Percentiles rank a stretch among this genome's conserved stretches.
phyloP scores from a whole-genome alignment of 257 asterid genomes.

The Haberlea rhodopensis region DNA sequence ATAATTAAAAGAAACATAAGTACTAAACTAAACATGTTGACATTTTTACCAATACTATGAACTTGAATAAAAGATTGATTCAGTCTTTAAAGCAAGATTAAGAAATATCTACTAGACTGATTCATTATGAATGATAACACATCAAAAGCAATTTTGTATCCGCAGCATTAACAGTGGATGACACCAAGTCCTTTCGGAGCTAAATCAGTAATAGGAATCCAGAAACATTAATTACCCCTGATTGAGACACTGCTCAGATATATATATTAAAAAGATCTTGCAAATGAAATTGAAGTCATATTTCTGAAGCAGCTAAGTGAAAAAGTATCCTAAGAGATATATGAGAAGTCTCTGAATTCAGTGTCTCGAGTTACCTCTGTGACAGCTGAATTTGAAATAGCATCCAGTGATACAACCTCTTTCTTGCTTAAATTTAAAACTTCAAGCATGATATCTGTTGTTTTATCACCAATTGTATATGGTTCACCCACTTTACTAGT shows the following conservation, averaged over 20 bases:
- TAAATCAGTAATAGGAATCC: constrained; percentile 19
- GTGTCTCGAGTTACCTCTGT: constrained; percentile 59
- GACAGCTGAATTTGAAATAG: constrained; percentile 76
- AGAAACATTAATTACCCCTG: constrained; percentile 1
- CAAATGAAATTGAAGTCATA: constrained; percentile 4
- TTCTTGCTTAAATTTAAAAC: constrained; percentile 73
- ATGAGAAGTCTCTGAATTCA: constrained; percentile 16
- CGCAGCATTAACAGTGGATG: constrained; percentile 14
- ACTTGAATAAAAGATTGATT: constrained; percentile 10
- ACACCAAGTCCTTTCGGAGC: constrained; percentile 7
- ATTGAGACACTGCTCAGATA: constrained; percentile 3
- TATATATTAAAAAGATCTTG: background rate
- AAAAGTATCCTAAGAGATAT: constrained; percentile 21
- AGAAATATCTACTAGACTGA: constrained; percentile 1
- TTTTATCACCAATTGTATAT: constrained; percentile 69
- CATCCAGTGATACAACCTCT: constrained; percentile 66
- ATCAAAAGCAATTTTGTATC: constrained; percentile 1
- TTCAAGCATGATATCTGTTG: constrained; percentile 78
- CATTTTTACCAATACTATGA: background rate
- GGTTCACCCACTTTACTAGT: constrained; percentile 64
- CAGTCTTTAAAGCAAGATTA: constrained; percentile 19
- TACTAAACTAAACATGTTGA: background rate
- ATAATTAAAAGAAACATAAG: background rate
- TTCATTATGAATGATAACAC: constrained; percentile 5
- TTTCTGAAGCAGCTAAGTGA: constrained; percentile 10